These are phyloP conservation scores for Desmodesmus armatus DNA, from an alignment of 139 green algal species.

Conservation along the genomic window DNA sequence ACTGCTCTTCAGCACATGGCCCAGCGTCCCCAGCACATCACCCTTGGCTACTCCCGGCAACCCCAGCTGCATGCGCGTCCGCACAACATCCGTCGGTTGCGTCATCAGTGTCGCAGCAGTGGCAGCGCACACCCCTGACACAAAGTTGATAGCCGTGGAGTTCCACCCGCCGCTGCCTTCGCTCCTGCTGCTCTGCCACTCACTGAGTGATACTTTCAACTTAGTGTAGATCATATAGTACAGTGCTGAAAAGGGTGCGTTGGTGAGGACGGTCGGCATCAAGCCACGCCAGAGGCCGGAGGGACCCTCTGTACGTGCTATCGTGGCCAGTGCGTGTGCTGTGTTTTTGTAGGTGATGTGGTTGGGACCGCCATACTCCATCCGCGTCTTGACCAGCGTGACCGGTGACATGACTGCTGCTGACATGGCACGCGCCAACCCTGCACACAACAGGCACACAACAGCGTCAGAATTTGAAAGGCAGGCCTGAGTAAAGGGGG, in stretches of 20 bases:
- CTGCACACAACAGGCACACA: conserved; percentile 26
- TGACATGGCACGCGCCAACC: conserved; percentile 78
- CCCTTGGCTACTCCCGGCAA: conserved; percentile 19
- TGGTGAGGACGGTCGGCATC: conserved; percentile 85
- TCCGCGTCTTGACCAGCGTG: conserved; percentile 96
- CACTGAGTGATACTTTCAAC: conserved; percentile 5
- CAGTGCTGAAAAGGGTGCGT: conserved; percentile 93
- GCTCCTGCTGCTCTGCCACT: conserved; percentile 27
- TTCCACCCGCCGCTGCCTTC: neutral
- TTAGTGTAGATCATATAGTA: conserved; percentile 96
- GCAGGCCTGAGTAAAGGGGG: no score
- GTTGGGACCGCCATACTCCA: conserved; percentile 83
- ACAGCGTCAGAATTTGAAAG: no score
- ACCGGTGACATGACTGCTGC: conserved; percentile 87
- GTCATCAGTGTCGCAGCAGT: conserved; percentile 86
- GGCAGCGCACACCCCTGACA: conserved; percentile 74
- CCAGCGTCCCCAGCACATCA: conserved; percentile 24
- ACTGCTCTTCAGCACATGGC: conserved; percentile 14
- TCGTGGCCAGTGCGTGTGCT: conserved; percentile 67
- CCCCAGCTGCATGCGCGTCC: conserved; percentile 85
- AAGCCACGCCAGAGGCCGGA: conserved; percentile 80
- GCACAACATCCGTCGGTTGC: conserved; percentile 87
- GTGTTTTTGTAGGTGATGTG: conserved; percentile 70
- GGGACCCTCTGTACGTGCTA: conserved; percentile 68
- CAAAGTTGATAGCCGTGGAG: conserved; percentile 74